Conservation (phyloP, 2,329 filamentous ascomycete species). For the Furcasterigmium sp. region DNA sequence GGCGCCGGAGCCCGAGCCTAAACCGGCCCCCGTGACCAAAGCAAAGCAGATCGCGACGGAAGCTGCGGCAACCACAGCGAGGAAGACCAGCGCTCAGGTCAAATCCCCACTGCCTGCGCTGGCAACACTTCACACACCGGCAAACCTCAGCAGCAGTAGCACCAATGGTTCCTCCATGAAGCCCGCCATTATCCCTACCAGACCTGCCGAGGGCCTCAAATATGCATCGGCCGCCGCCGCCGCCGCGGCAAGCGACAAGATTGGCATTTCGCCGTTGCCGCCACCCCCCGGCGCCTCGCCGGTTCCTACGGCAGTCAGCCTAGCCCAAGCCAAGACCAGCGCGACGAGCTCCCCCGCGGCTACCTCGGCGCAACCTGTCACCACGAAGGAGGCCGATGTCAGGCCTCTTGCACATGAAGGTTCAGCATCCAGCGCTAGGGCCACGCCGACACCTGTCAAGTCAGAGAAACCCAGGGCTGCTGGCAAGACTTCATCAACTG, state of each 20-base stretch:
- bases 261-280: conserved; percentile 89
- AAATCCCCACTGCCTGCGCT: conserved; percentile 93
- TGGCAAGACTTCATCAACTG: conserved; percentile 34
- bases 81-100: conserved; percentile 81
- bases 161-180: conserved; percentile 70
- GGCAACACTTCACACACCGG: conserved; percentile 77
- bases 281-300: conserved; percentile 68
- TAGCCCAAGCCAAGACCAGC: conserved; percentile 48
- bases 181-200: conserved; percentile 78
- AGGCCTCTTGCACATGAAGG: conserved; percentile 24
- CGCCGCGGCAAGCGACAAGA: conserved; percentile 83
- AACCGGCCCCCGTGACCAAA: conserved; percentile 33
- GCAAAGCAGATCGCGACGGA: conserved; percentile 34
- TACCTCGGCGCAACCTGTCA: conserved; percentile 39
- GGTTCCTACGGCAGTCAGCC: conserved; percentile 38
- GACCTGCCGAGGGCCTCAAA: conserved; percentile 85
- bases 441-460: conserved; percentile 25
- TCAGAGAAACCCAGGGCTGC: conserved; percentile 31
- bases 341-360: conserved; percentile 50
- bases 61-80: conserved; percentile 43
- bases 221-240: conserved; percentile 96
- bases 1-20: conserved; percentile 51
- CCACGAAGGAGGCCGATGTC: conserved; percentile 26
- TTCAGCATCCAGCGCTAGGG: conserved; percentile 17
- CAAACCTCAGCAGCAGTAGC: conserved; percentile 53